Conservation (phyloP, 1,284 basidiomycete genomes). For the Cryptococcus neoformans region DNA sequence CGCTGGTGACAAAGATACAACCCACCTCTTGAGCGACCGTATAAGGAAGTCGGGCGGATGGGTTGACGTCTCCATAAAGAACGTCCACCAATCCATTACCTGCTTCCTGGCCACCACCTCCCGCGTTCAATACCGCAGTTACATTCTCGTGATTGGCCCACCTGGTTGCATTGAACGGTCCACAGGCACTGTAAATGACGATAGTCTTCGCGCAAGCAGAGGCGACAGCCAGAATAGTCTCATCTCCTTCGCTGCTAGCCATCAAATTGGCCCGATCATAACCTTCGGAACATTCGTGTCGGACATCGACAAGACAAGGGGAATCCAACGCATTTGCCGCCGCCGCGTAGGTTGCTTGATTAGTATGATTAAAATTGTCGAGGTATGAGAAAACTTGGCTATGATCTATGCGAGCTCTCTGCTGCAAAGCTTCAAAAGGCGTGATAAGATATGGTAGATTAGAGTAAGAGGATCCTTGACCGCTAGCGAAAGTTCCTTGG, state of each 20-base stretch:
- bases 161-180: conserved; percentile 34
- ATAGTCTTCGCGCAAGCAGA: conserved; percentile 14
- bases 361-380: conserved; percentile 18
- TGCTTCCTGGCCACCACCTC: conserved; percentile 66
- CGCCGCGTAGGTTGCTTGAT: conserved; percentile 12
- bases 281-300: conserved; percentile 1
- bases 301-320: conserved; percentile 16
- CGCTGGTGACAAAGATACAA: not conserved
- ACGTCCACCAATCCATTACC: conserved; percentile 75
- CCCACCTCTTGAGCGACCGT: not conserved
- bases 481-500: no score
- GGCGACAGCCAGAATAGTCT: conserved; percentile 17
- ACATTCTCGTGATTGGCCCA: conserved; percentile 52
- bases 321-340: not conserved
- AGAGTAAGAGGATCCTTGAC: no score
- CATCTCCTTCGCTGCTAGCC: conserved; percentile 15
- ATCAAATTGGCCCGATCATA: conserved; percentile 11
- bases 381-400: conserved; percentile 16
- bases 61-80: conserved; percentile 70
- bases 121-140: conserved; percentile 64
- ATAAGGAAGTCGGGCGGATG: conserved; percentile 54
- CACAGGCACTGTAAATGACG: conserved; percentile 13
- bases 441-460: no score
- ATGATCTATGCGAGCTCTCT: conserved; percentile 2
- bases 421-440: no score